Base-by-base conservation (phyloP, 805 yeast genomes). In the Scheffersomyces amazonensis region DNA sequence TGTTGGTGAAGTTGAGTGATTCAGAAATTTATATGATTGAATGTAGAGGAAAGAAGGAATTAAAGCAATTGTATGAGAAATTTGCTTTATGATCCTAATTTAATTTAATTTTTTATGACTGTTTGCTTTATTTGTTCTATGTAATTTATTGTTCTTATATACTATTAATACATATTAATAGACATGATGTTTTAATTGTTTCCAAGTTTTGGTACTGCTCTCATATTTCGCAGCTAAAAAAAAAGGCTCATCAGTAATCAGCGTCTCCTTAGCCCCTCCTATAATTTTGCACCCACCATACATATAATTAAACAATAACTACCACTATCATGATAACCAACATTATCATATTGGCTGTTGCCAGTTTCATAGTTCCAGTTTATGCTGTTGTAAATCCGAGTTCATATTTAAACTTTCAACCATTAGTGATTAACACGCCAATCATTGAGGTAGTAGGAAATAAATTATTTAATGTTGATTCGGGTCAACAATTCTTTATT, bases 401-500 rank as follows among this genome's bases (percentile, higher is more conserved):
- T 15, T 12, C 17, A n/a, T 13, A 27, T 13, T 27, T 5, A 12
- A 27, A 27, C n/a, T 27, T 13, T 27, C 7, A 27, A 27, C n/a
- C 17, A 13, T 27, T 27, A 17, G 16, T 17, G 5, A 10, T 27
- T 10, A 27, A 27, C 30, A 27, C 30, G 30, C 30, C 30, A 4
- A 27, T 77, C 7, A 76, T 87, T 41, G 83, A 79, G 41, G 72
- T 83, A 16, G 64, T 69, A 19, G 93, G 91, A 5, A 83, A 76
- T 69, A 83, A 85, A 62, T 88, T 91, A 63, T 88, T 83, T 62
- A 76, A 79, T 62, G 64, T 81, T 15, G 71, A 69, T 47, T 78
- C 81, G 47, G 91, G 89, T 9, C 75, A 84, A 31, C 95, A 87
- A 65, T 90, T 90, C 65, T 90, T 81, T 63, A 76, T 90, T 54